Evolutionary conservation across 352 stramenopile genomes (phyloP).

Genomic region (Pythium pectinolyticum): DNA sequence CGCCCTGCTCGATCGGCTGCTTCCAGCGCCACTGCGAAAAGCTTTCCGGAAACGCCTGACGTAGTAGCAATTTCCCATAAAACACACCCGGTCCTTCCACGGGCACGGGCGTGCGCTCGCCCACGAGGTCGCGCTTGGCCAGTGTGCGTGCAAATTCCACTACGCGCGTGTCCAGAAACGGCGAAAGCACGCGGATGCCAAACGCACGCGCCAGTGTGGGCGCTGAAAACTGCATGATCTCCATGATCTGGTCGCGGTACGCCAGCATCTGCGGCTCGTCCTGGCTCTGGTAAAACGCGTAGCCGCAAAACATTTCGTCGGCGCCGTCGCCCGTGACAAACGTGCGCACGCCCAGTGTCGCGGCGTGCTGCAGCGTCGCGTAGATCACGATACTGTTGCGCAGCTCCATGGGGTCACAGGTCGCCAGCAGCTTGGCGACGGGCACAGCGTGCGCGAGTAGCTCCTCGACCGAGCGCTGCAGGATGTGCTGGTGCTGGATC

Average conservation of each 20-base stretch:
- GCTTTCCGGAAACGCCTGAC: constrained; percentile 82
- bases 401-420: constrained; percentile 86
- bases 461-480: constrained; percentile 54
- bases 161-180: constrained; percentile 72
- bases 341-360: constrained; percentile 47
- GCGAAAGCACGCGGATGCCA: constrained; percentile 65
- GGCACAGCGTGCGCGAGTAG: constrained; percentile 40
- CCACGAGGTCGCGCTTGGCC: constrained; percentile 62
- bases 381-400: constrained; percentile 88
- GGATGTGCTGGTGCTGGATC: constrained; percentile 62
- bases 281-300: constrained; percentile 83
- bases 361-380: constrained; percentile 56
- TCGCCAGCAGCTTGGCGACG: constrained; percentile 56
- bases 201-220: constrained; percentile 59
- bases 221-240: constrained; percentile 84
- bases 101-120: constrained; percentile 59
- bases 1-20: constrained; percentile 86
- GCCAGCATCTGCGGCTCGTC: constrained; percentile 49
- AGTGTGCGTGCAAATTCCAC: constrained; percentile 67
- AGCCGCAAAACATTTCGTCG: constrained; percentile 88
- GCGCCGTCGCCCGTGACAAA: constrained; percentile 84
- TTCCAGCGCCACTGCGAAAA: constrained; percentile 86
- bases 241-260: constrained; percentile 77
- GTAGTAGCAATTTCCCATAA: constrained; percentile 81
- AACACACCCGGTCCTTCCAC: constrained; percentile 39